Evolutionary conservation across 2,329 filamentous ascomycete species (phyloP), one percentile per base, ranked within the genome.

Genomic region (Hypoxylon sp.): DNA sequence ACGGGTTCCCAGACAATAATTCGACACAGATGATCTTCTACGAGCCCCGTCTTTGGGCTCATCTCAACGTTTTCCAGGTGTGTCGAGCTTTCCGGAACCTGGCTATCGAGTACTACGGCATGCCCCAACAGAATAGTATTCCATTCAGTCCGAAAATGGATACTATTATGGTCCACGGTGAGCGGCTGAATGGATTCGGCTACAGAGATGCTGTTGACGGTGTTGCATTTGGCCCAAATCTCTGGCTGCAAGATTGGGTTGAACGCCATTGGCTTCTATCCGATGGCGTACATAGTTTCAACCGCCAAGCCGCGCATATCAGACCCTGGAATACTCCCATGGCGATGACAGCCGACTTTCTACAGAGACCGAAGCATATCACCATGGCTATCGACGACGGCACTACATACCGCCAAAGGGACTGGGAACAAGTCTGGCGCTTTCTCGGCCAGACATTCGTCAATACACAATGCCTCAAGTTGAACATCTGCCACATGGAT

Each of bases 21-120:
- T 24, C 55, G 7, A 54, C 55, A 3, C 55, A 60, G 14, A 18
- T 64, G 6, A 50, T 64, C n/a, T 38, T 64, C 20, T 54, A 60
- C 14, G 49, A 36, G 6, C 49, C 61, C 7, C 61, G 61, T 8
- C 11, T 40, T 8, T 64, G 61, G 61, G 54, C 49, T 20, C 18
- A 60, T 3, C 18, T 64, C 4, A 36, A 16, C 1, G 40, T 38
- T 36, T 59, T 52, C 20, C 50, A 33, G 5, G 14, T 64, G 11
- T 60, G 49, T 18, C 55, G 33, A n/a, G 24, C 49, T 5, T 64
- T 61, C 45, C 44, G 55, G 14, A 22, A 45, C 9, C 12, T 55
- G 4, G 55, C 61, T 4, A 44, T 64, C 22, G 33, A 16, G 1
- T 55, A 40, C 16, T 64, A 64, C 18, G 61, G 61, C 1, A 4